phyloP scores from a whole-genome alignment of 305 asterid species.

The Fraxinus angustifolia region DNA sequence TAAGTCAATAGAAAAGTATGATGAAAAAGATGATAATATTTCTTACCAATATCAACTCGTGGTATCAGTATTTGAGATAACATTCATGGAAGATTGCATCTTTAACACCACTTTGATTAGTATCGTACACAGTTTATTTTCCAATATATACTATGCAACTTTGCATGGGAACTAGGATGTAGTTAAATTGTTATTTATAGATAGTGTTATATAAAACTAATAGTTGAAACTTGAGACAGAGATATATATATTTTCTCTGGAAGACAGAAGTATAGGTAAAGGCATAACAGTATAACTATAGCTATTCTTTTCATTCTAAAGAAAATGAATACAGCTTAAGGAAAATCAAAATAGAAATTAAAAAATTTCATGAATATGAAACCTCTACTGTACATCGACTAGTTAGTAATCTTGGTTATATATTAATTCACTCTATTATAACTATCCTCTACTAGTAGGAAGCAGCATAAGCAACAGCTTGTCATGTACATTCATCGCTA shows the following conservation, averaged over 20 bases:
- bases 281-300: neutral
- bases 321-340: neutral
- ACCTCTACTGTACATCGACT: neutral
- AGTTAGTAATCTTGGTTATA: neutral
- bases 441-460: neutral
- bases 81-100: neutral
- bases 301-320: neutral
- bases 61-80: neutral
- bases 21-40: neutral
- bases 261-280: neutral
- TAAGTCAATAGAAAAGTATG: slow-evolving; percentile 16
- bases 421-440: neutral
- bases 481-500: neutral
- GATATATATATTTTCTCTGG: neutral
- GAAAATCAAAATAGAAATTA: neutral
- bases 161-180: neutral
- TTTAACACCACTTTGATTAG: neutral
- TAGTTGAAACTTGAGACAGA: neutral
- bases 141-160: neutral
- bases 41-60: neutral
- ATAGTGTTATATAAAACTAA: neutral
- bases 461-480: slow-evolving; percentile 13
- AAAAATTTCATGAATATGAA: neutral
- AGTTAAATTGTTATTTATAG: neutral
- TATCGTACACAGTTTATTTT: neutral